Percentiles rank a stretch among this genome's conserved stretches.
Evolutionary conservation across 306 rosid species (phyloP).

Genomic region (Cyamopsis tetragonoloba): DNA sequence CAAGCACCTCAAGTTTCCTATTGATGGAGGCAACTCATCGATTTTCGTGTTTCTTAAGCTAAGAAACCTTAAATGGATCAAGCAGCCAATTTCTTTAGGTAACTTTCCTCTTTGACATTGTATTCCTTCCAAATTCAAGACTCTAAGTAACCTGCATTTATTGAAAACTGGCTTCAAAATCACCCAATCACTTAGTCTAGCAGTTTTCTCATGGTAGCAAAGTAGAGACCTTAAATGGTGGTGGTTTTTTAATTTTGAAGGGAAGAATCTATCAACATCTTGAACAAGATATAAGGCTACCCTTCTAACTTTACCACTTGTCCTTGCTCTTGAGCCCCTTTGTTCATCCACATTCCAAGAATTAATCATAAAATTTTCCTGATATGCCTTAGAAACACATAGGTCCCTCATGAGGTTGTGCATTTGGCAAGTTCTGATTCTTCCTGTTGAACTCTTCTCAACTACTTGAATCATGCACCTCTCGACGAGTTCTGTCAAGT

Average conservation of each 20-base stretch:
- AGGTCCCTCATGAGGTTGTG: conserved; percentile 52
- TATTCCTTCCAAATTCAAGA: conserved; percentile 46
- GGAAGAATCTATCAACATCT: conserved; percentile 26
- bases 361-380: conserved; percentile 39
- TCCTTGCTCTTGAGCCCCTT: conserved; percentile 1
- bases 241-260: conserved; percentile 15
- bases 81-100: conserved; percentile 46
- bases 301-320: conserved; percentile 36
- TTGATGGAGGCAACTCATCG: conserved; percentile 41
- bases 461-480: conserved; percentile 46
- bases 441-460: conserved; percentile 36
- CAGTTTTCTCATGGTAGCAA: conserved; percentile 28
- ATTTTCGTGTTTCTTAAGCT: conserved; percentile 38
- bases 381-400: conserved; percentile 37
- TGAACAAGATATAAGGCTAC: conserved; percentile 28
- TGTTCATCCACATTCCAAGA: conserved; percentile 25
- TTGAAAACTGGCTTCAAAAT: conserved; percentile 32
- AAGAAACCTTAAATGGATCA: conserved; percentile 42
- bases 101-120: conserved; percentile 22
- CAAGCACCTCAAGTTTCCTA: conserved; percentile 47
- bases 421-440: conserved; percentile 47
- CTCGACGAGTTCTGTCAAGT: conserved; percentile 39
- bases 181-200: not conserved
- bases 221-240: conserved; percentile 47
- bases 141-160: conserved; percentile 44